Base-by-base conservation (phyloP, 2,329 filamentous ascomycete species). In the Ilyonectria destructans region DNA sequence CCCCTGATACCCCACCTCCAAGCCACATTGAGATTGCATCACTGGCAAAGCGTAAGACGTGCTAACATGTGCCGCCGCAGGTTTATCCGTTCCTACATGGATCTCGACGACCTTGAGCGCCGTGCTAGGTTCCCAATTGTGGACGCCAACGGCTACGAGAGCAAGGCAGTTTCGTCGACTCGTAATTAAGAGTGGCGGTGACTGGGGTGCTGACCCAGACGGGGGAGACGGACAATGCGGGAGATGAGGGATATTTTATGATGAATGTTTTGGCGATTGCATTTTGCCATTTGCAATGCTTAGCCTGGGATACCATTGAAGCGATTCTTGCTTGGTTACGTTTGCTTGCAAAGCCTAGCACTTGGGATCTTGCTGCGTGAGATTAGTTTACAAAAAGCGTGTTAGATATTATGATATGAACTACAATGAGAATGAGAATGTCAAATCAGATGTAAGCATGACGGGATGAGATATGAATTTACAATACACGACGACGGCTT, bases 11-110 rank as follows among this genome's bases (percentile, higher is more conserved):
- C 23, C 21, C 21, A 6, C 57, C 40, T 23, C 31, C 40, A 58
- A 65, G 66, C 58, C 66, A 71, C 68, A 66, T 60, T 75, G 19
- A 35, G n/a, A 84, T 56, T 78, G 82, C 59, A 64, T 49, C 55
- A 70, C 60, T 51, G 19, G 29, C 10, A 56, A 51, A 52, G 70
- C 79, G 78, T 8, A 80, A 80, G 61, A 62, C 51, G 67, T 65
- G 64, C 75, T 81, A 77, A 80, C 69, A 43, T 55, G 49, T 15
- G 29, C 29, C 72, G n/a, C 40, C 48, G 68, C 73, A 93, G 93
- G 81, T 97, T 96, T 81, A 97, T 98, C 75, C 93, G 95, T 64
- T 94, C 91, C 37, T 92, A 93, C 78, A 92, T 95, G 74, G 91
- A 93, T 19, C 88, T 96, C 1, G 93, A 96, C 77, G 92, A 95